Base-by-base conservation (phyloP, 2,329 filamentous ascomycete species). In the Catunica adiposa region DNA sequence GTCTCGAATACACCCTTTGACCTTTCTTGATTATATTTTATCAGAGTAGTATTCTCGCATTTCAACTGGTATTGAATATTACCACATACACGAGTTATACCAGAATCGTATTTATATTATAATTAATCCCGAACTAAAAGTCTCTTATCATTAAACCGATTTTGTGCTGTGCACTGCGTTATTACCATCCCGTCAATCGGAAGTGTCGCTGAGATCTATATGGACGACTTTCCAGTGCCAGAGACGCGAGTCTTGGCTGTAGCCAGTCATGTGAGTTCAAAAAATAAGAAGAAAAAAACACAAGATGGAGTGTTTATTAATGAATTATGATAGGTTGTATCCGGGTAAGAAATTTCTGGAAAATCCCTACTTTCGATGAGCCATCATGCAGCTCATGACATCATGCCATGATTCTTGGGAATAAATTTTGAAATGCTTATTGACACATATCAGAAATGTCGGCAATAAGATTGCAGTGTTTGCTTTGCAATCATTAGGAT, bases 391-490 rank as follows among this genome's bases (percentile, higher is more conserved):
- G n/a, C 38, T 34, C 29, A 44, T 44, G 40, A 48, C 22, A 9
- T 25, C 50, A 20, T 26, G 34, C 22, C 5, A 34, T 52, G 15
- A 4, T 20, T 20, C 22, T 20, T 15, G n/a, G 20, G 52, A 23
- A 44, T 22, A 31, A 46, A 23, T 54, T 29, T 29, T 14, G 22
- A 15, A 17, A 52, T 37, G 31, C 11, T 48, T 9, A 48, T 38
- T 38, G 3, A 14, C 11, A 20, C 15, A 34, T 40, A 3, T 40
- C 6, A 58, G 92, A 66, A 90, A 96, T 76, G 92, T 98, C 62
- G 92, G 92, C 53, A 98, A 98, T 68, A 95, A 90, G 64, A 95
- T 98, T 75, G 89, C 89, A 44, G 89, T 89, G 1, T 94, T 95
- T 65, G 87, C 89, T 61, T 84, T 98, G 76, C 90, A 98, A 68